Base-by-base conservation (phyloP, 2,329 filamentous ascomycete species). In the Cladophialophora immunda region DNA sequence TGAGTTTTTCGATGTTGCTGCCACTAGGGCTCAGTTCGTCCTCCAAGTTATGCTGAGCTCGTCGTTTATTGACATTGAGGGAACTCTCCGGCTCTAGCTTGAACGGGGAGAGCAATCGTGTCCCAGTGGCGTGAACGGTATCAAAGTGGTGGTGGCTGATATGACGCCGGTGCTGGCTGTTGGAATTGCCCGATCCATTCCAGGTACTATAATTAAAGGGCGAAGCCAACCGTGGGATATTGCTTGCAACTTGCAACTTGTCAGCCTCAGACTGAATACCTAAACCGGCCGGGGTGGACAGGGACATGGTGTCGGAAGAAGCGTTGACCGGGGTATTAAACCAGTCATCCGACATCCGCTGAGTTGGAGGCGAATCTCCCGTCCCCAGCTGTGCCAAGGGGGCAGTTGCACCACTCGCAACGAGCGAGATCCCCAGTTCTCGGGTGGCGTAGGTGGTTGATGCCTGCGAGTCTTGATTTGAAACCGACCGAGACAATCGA, bases 1-100 rank as follows among this genome's bases (percentile, higher is more conserved):
- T 66, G 50, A 76, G 72, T 6, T 74, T 73, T 25, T 73, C 72
- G 34, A 76, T 69, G 52, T 73, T 78, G 45, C 79, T 77, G 6
- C 77, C 77, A 38, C 81, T 80, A 22, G 81, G 80, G 68, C 81
- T 81, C 38, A 81, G 74, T 61, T 84, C 80, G 29, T 87, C 83
- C 65, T 87, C 84, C 53, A 86, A 76, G 66, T 83, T 83, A 65
- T 84, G 81, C 47, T 84, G 81, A 67, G 87, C 86, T 63, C 87
- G 85, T 65, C 87, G 84, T 75, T 89, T 87, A 72, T 86, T 82
- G 2, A 82, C 81, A 56, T 83, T 84, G 8, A 68, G 58, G 9
- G 83, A 81, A 32, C 84, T 81, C n/a, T 73, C 71, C 3, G 85
- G 81, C 64, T 87, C 84, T 66, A 88, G 78, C 67, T 85, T 84